These are phyloP conservation scores for Heritiera fomes DNA, from an alignment of 345 rosid species.

Conservation along the genomic window DNA sequence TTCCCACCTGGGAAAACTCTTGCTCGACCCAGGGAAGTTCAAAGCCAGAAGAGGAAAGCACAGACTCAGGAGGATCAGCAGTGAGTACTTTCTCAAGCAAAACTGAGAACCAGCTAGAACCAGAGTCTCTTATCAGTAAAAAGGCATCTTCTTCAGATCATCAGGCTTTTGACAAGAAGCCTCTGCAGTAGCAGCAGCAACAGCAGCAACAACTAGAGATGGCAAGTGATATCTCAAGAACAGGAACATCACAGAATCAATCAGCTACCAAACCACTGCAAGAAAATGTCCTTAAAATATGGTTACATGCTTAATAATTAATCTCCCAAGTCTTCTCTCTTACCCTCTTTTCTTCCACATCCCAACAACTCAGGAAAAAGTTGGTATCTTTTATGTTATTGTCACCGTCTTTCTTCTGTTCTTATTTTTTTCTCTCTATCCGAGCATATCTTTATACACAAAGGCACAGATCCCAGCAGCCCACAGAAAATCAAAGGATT, in stretches of 20 bases:
- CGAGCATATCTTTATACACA: constrained; percentile 36
- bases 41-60: constrained; percentile 75
- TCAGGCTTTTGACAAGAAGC: constrained; percentile 44
- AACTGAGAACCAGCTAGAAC: constrained; percentile 59
- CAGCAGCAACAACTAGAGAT: constrained; percentile 26
- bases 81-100: constrained; percentile 67
- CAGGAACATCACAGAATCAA: constrained; percentile 53
- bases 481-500: constrained; percentile 41
- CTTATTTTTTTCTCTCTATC: constrained; percentile 25
- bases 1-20: constrained; percentile 15
- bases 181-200: constrained; percentile 15
- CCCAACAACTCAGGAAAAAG: constrained; percentile 46
- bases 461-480: constrained; percentile 53
- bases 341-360: constrained; percentile 1
- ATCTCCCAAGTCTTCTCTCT: background rate
- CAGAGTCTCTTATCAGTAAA: constrained; percentile 84
- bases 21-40: constrained; percentile 71
- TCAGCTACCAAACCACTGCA: constrained; percentile 54
- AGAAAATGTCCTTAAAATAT: constrained; percentile 68
- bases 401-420: constrained; percentile 27
- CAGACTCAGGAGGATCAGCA: constrained; percentile 82
- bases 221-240: constrained; percentile 53
- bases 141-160: constrained; percentile 49
- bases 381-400: constrained; percentile 35
- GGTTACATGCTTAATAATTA: constrained; percentile 5